These are phyloP conservation scores for Calocybe gambosa DNA, from an alignment of 1,284 basidiomycete species.

Conservation along the genomic window DNA sequence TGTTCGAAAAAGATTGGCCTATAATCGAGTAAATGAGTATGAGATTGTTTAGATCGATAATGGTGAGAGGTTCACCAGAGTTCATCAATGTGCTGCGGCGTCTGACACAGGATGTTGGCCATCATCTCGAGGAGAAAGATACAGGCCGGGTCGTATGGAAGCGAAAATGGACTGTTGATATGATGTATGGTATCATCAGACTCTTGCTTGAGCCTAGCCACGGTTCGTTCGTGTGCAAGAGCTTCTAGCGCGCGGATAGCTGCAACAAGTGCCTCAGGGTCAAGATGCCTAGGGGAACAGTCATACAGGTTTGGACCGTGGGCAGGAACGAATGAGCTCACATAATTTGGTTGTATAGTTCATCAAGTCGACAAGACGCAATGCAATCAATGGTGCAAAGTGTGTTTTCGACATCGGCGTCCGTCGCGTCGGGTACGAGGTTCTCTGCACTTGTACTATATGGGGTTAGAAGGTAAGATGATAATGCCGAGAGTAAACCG, in stretches of 20 bases:
- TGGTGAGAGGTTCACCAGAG: slow-evolving; percentile 58
- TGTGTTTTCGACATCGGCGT: slow-evolving; percentile 90
- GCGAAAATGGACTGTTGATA: slow-evolving; percentile 35
- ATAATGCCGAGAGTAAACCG: slow-evolving; percentile 89
- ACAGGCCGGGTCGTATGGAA: slow-evolving; percentile 92
- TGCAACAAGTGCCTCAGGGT: slow-evolving; percentile 73
- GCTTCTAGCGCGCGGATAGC: slow-evolving; percentile 85
- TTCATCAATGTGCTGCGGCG: slow-evolving; percentile 75
- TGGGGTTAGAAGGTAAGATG: slow-evolving; percentile 95
- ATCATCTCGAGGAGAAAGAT: slow-evolving; percentile 93
- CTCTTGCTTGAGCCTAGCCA: slow-evolving; percentile 66
- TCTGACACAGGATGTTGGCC: slow-evolving; percentile 79
- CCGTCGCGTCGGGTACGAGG: slow-evolving; percentile 75
- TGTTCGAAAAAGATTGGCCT: slow-evolving; percentile 94
- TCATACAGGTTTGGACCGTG: slow-evolving; percentile 12
- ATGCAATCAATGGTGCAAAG: slow-evolving; percentile 95
- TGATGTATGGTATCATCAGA: slow-evolving; percentile 49
- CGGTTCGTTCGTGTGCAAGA: slow-evolving; percentile 81
- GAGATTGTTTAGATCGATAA: background rate
- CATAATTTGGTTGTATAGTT: slow-evolving; percentile 91
- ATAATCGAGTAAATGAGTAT: background rate
- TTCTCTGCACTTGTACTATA: slow-evolving; percentile 72
- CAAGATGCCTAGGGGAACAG: slow-evolving; percentile 53
- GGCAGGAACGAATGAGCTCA: slow-evolving; percentile 34
- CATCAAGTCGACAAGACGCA: slow-evolving; percentile 88